phyloP scores from a whole-genome alignment of 345 rosid species.

The Rhizophora mangle region DNA sequence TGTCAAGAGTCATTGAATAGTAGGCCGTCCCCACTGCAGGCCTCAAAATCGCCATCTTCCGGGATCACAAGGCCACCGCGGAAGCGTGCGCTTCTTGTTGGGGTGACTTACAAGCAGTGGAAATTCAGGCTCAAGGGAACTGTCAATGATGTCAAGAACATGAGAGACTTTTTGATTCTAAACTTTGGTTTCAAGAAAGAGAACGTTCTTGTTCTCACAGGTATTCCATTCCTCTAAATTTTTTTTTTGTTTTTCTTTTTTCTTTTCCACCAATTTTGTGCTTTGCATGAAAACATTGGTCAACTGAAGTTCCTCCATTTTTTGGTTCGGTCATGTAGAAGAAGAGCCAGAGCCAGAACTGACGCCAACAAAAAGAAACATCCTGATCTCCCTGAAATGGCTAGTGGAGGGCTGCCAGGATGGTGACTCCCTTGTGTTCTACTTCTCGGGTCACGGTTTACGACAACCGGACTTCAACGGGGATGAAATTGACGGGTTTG shows the following conservation, averaged over 20 bases:
- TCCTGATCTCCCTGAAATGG: conserved; percentile 42
- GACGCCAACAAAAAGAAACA: conserved; percentile 50
- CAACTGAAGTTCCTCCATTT: background rate
- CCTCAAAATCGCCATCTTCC: background rate
- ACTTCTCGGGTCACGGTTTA: conserved; percentile 61
- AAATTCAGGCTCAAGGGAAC: conserved; percentile 53
- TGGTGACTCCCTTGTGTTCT: conserved; percentile 53
- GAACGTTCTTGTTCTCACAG: conserved; percentile 47
- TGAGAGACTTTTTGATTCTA: conserved; percentile 37
- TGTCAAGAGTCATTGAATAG: conserved; percentile 9
- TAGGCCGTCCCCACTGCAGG: conserved; percentile 2
- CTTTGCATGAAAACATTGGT: background rate
- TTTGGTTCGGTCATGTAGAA: conserved; percentile 22
- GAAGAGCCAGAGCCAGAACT: conserved; percentile 25
- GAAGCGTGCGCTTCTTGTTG: conserved; percentile 52
- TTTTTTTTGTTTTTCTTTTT: background rate
- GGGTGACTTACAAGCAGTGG: conserved; percentile 38
- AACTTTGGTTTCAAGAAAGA: conserved; percentile 24
- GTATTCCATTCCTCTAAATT: conserved; percentile 14
- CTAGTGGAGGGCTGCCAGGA: conserved; percentile 38
- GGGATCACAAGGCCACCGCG: background rate
- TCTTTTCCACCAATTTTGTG: background rate
- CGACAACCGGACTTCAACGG: conserved; percentile 35
- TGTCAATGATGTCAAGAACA: conserved; percentile 43
- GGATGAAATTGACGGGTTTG: conserved; percentile 58